Base-by-base conservation (phyloP, 1,284 basidiomycete genomes). In the Austroboletus niveus region DNA sequence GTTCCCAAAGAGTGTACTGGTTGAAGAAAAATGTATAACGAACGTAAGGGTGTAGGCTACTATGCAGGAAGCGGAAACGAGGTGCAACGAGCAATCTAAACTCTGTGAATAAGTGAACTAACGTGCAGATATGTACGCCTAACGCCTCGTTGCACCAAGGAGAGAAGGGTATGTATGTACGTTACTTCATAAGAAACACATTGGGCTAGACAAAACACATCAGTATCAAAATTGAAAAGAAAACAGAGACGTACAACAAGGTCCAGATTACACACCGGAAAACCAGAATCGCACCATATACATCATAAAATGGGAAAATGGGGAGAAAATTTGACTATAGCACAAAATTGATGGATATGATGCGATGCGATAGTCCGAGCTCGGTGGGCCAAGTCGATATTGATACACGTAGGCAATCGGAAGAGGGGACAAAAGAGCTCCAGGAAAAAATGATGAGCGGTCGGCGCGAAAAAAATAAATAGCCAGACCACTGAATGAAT, bases 321-420 rank as follows among this genome's bases (percentile, higher is more conserved):
- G 46, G 30, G 12, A 34, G 35, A 38, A 36, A 50, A 24, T 34
- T 24, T 48, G 58, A 17, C 35, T 61, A 69, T 64, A 63, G 51
- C 62, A 65, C 66, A 70, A 55, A 55, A 35, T 14, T 52, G 61
- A 56, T 30, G 54, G 55, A 60, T 66, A 69, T 66, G 64, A 68
- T 68, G 64, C 68, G 64, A 70, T 57, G 57, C 31, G 66, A 66
- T 56, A 69, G 67, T 70, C 66, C 61, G 56, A 56, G 57, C 55
- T 42, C 49, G 22, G n/a, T 68, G 61, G 66, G 57, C 59, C 65
- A 49, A 64, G 61, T 55, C 50, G 53, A 64, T 69, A 69, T 69
- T 69, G 68, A 70, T 69, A 70, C 66, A 70, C 47, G 42, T 47
- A 42, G 14, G 22, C 15, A 14, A 12, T 35, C 12, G 27, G 20